These are phyloP conservation scores for Theobroma cacao DNA, from an alignment of 345 rosid genomes.

Conservation along the genomic window DNA sequence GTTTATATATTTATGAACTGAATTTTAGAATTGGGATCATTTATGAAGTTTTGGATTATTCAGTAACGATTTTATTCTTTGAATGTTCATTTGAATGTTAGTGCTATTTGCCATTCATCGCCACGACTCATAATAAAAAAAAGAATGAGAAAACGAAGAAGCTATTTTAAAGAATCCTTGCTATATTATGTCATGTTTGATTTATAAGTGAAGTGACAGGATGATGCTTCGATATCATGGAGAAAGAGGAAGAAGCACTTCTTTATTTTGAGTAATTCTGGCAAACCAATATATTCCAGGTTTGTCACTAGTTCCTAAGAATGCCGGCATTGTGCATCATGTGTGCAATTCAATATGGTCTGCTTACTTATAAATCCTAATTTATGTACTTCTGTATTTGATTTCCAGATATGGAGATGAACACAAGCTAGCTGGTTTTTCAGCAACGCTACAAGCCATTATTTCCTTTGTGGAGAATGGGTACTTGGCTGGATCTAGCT, in stretches of 20 bases:
- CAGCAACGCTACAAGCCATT: constrained; percentile 98
- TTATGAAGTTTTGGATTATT: background rate
- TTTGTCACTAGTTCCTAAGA: constrained; percentile 18
- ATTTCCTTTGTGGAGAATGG: constrained; percentile 99
- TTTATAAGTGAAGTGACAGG: constrained; percentile 70
- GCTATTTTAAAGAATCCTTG: background rate
- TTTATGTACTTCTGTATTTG: constrained; percentile 10
- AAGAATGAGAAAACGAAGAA: background rate
- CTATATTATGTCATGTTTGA: constrained; percentile 19
- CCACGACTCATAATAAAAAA: background rate
- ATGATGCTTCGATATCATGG: constrained; percentile 94
- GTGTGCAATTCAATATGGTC: background rate
- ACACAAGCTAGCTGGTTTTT: constrained; percentile 97
- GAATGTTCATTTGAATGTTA: background rate
- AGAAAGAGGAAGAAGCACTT: constrained; percentile 99
- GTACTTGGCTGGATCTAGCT: constrained; percentile 32
- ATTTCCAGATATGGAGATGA: constrained; percentile 89
- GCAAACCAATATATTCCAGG: constrained; percentile 99
- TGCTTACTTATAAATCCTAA: background rate
- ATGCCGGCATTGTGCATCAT: background rate
- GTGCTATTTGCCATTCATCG: background rate
- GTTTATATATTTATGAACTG: background rate
- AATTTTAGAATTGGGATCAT: background rate
- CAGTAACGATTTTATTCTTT: background rate
- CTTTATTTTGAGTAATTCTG: constrained; percentile 92